These are phyloP conservation scores for Chenopodium quinoa DNA, from an alignment of 148 eudicot species.

Conservation along the genomic window DNA sequence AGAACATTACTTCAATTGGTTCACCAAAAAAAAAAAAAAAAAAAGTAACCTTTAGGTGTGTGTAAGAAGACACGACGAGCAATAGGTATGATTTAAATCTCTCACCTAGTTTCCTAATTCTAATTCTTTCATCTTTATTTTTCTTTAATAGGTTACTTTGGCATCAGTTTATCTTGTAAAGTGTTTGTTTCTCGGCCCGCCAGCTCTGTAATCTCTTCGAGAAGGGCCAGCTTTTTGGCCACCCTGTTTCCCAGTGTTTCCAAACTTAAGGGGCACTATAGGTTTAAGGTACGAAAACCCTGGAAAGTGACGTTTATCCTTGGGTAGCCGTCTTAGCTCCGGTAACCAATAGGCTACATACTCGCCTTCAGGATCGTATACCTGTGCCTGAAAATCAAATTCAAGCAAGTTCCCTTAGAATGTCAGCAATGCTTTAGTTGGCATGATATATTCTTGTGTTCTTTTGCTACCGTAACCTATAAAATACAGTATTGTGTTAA, in stretches of 20 bases:
- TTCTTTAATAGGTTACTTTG: not conserved
- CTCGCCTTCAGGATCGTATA: constrained; percentile 78
- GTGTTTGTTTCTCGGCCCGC: constrained; percentile 9
- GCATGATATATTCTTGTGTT: not conserved
- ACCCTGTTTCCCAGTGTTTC: constrained; percentile 32
- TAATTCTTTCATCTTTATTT: not conserved
- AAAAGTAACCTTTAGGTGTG: too few relatives aligned
- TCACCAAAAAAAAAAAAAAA: too few relatives aligned
- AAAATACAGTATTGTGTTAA: not conserved
- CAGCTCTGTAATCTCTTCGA: constrained; percentile 3
- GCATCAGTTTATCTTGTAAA: constrained; percentile 1
- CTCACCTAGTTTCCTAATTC: not conserved
- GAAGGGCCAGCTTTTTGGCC: constrained; percentile 12
- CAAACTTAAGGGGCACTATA: constrained; percentile 59
- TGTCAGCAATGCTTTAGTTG: not conserved
- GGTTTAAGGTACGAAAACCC: constrained; percentile 67
- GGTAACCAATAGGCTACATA: constrained; percentile 90
- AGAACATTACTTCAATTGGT: too few relatives aligned
- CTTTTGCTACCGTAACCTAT: not conserved
- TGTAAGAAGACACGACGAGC: too few relatives aligned
- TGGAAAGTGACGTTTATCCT: constrained; percentile 69
- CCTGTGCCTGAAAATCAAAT: constrained; percentile 55
- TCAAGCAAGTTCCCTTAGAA: not conserved
- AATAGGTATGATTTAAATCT: too few relatives aligned
- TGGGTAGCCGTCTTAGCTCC: constrained; percentile 60